Conservation (phyloP, 2,329 filamentous ascomycete genomes). For the Alternaria brassicicola region DNA sequence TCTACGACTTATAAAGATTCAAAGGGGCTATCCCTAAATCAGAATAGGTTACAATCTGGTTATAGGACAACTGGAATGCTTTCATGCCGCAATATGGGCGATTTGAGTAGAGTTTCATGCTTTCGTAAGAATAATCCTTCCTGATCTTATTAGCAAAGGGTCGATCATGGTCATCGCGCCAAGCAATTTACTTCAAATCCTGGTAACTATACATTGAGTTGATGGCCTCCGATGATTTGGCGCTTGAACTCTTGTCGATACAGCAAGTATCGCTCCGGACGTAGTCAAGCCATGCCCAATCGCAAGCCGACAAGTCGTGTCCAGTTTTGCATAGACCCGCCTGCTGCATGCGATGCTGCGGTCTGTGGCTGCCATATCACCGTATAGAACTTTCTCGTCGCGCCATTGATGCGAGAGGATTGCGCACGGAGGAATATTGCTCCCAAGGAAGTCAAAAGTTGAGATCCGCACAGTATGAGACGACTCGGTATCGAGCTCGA, state of each 20-base stretch:
- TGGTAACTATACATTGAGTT: slow-evolving; percentile 5
- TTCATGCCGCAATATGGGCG: no score
- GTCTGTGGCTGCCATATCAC: neutral
- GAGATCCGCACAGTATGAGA: neutral
- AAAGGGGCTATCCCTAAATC: no score
- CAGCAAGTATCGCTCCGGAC: neutral
- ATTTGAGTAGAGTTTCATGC: no score
- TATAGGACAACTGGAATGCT: no score
- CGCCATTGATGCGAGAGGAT: slow-evolving; percentile 19
- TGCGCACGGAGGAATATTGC: slow-evolving; percentile 7
- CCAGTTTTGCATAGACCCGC: neutral
- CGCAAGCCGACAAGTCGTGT: neutral
- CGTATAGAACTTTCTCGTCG: slow-evolving; percentile 9
- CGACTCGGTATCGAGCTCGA: neutral
- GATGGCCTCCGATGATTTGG: neutral
- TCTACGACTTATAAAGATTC: no score
- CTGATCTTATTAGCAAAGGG: no score
- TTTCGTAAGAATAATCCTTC: no score
- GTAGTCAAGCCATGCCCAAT: neutral
- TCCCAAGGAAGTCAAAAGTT: neutral
- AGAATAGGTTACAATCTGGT: no score
- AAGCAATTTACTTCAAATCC: no score
- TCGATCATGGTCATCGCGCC: no score
- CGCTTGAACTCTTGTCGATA: neutral
- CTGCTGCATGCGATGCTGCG: neutral